Evolutionary conservation across 2,329 filamentous ascomycete genomes (phyloP).

Genomic region (Paecilomyces fulvus): DNA sequence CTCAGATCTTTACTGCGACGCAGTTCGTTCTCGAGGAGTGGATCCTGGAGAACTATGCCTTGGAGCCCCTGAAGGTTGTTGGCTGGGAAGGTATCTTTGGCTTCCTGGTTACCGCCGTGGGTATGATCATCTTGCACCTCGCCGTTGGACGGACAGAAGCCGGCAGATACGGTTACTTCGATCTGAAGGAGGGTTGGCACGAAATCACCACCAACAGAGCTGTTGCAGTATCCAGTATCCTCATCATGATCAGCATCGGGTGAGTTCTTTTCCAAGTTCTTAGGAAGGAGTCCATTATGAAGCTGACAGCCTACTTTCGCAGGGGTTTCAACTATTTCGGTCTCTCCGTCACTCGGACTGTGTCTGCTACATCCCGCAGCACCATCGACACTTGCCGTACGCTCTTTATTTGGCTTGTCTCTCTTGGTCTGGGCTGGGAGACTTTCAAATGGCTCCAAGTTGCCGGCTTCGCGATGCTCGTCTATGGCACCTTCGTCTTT

Average conservation of each 20-base stretch:
- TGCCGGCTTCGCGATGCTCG: slow-evolving; percentile 73
- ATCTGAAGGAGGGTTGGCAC: slow-evolving; percentile 74
- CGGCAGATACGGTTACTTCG: slow-evolving; percentile 77
- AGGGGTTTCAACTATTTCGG: slow-evolving; percentile 99
- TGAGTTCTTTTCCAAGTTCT: slow-evolving; percentile 38
- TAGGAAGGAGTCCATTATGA: not conserved
- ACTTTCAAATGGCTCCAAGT: slow-evolving; percentile 97
- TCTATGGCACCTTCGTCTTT: slow-evolving; percentile 95
- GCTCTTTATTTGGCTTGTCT: slow-evolving; percentile 96
- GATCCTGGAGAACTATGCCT: slow-evolving; percentile 70
- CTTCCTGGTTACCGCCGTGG: slow-evolving; percentile 66
- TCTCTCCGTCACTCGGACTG: slow-evolving; percentile 77
- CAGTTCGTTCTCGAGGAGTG: slow-evolving; percentile 96
- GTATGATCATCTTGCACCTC: slow-evolving; percentile 73
- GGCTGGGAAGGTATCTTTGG: slow-evolving; percentile 96
- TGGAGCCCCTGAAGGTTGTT: slow-evolving; percentile 82
- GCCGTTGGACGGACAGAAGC: slow-evolving; percentile 64
- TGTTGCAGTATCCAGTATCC: slow-evolving; percentile 67
- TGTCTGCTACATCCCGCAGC: slow-evolving; percentile 86
- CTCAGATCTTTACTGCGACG: slow-evolving; percentile 92
- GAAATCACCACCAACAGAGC: slow-evolving; percentile 65
- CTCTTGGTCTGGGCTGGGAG: slow-evolving; percentile 89
- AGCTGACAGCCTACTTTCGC: slow-evolving; percentile 4
- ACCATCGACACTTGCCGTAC: slow-evolving; percentile 95
- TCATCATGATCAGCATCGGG: slow-evolving; percentile 98